Conservation (phyloP, 257 asterid species). For the Lantana camara region DNA sequence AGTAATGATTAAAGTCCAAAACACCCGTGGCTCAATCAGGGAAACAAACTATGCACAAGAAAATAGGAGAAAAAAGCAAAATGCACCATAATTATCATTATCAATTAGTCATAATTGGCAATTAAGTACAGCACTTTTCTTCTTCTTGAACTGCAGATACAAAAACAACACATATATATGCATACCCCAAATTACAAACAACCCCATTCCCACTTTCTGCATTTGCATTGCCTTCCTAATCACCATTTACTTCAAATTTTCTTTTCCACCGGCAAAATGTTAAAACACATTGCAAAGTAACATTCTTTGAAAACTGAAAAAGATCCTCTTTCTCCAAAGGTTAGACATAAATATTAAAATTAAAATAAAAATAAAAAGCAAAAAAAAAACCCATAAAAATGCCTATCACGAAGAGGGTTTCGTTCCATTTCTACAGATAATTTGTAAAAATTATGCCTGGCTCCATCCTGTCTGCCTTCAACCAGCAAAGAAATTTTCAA, state of each 20-base stretch:
- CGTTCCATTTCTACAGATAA: slow-evolving; percentile 7
- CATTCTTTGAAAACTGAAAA: slow-evolving; percentile 30
- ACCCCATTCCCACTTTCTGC: slow-evolving; percentile 31
- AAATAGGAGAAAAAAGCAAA: slow-evolving; percentile 25
- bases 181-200: slow-evolving; percentile 28
- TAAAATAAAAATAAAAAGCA: slow-evolving; percentile 13
- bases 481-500: slow-evolving; percentile 48
- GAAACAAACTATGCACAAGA: not conserved
- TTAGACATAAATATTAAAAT: slow-evolving; percentile 15
- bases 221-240: slow-evolving; percentile 19
- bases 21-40: not conserved
- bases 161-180: slow-evolving; percentile 25
- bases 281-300: not conserved
- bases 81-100: slow-evolving; percentile 17
- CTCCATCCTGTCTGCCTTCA: slow-evolving; percentile 86
- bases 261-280: slow-evolving; percentile 19
- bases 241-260: slow-evolving; percentile 25
- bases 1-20: not conserved
- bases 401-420: slow-evolving; percentile 21
- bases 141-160: slow-evolving; percentile 16
- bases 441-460: slow-evolving; percentile 66
- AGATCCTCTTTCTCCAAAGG: slow-evolving; percentile 31
- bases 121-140: slow-evolving; percentile 16
- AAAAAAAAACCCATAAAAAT: slow-evolving; percentile 9
- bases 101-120: slow-evolving; percentile 24